phyloP scores from a whole-genome alignment of 345 rosid species.

The Alliaria petiolata region DNA sequence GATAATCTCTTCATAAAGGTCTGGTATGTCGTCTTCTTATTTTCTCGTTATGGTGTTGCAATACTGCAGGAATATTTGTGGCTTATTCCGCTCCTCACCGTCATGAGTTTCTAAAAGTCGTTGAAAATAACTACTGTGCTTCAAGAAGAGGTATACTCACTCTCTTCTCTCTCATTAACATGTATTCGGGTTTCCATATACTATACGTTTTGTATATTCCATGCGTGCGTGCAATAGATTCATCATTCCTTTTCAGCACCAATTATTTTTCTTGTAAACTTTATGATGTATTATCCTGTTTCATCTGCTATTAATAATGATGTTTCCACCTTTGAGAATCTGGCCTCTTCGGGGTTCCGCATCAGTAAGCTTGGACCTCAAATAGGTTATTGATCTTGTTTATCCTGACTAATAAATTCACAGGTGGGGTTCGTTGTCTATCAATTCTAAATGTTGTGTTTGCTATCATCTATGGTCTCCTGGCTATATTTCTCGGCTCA shows the following conservation, averaged over 20 bases:
- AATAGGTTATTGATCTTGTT: conserved; percentile 9
- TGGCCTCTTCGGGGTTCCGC: neutral
- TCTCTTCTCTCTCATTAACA: neutral
- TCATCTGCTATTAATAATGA: neutral
- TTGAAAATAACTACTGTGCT: conserved; percentile 89
- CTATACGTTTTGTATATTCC: neutral
- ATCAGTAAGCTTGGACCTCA: conserved; percentile 12
- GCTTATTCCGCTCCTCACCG: conserved; percentile 81
- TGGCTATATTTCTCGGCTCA: conserved; percentile 84
- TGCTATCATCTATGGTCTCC: conserved; percentile 71
- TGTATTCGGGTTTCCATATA: neutral
- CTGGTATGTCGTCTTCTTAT: neutral
- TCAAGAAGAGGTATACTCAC: conserved; percentile 71
- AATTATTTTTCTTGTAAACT: neutral
- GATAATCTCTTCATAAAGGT: neutral
- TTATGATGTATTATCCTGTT: neutral
- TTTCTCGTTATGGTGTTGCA: conserved; percentile 19
- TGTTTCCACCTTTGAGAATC: neutral
- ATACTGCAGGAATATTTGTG: conserved; percentile 58
- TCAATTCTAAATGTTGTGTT: conserved; percentile 69
- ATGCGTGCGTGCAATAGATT: neutral
- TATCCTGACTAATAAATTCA: conserved; percentile 16
- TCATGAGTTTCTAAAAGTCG: conserved; percentile 78
- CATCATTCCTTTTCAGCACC: conserved; percentile 7
- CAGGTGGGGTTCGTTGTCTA: conserved; percentile 90